Evolutionary conservation across 2,329 filamentous ascomycete species (phyloP).

Genomic region (Scedosporium minutisporum): DNA sequence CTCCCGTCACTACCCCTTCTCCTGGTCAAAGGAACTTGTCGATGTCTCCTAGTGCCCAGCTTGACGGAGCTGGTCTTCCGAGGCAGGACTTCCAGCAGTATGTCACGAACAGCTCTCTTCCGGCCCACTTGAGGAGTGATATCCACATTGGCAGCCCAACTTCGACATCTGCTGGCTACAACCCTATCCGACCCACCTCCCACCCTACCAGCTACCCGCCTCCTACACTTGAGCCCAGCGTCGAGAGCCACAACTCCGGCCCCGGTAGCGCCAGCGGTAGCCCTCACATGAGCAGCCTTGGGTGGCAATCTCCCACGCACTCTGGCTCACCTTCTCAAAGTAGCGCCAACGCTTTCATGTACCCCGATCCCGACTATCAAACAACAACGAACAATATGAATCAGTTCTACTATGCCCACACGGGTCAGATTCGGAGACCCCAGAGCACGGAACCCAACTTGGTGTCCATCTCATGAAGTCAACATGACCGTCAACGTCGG

Average conservation of each 20-base stretch:
- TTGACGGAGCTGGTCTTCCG: conserved; percentile 56
- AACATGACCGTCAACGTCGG: neutral
- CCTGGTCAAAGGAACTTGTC: conserved; percentile 71
- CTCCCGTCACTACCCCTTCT: conserved; percentile 71
- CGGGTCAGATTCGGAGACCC: conserved; percentile 55
- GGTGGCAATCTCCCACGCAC: conserved; percentile 81
- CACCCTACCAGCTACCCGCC: conserved; percentile 78
- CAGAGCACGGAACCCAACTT: conserved; percentile 61
- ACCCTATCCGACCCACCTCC: conserved; percentile 62
- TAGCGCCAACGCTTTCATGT: conserved; percentile 56
- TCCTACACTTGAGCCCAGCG: conserved; percentile 75
- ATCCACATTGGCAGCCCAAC: conserved; percentile 62
- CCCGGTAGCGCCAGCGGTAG: conserved; percentile 66
- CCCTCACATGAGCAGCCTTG: conserved; percentile 71
- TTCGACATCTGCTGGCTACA: conserved; percentile 52
- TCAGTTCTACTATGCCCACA: conserved; percentile 59
- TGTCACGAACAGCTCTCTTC: conserved; percentile 64
- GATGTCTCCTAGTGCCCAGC: conserved; percentile 68
- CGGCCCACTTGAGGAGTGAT: conserved; percentile 70
- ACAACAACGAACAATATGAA: conserved; percentile 42
- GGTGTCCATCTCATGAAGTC: conserved; percentile 29
- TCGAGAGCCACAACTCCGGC: conserved; percentile 59
- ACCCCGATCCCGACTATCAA: conserved; percentile 63
- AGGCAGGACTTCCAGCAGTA: conserved; percentile 49
- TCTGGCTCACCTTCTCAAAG: conserved; percentile 61